A percentile compares a stretch with the other conserved stretches of the same genome.
Conservation (phyloP, 2,329 filamentous ascomycete species). For the Byssoonygena ceratinophila region DNA sequence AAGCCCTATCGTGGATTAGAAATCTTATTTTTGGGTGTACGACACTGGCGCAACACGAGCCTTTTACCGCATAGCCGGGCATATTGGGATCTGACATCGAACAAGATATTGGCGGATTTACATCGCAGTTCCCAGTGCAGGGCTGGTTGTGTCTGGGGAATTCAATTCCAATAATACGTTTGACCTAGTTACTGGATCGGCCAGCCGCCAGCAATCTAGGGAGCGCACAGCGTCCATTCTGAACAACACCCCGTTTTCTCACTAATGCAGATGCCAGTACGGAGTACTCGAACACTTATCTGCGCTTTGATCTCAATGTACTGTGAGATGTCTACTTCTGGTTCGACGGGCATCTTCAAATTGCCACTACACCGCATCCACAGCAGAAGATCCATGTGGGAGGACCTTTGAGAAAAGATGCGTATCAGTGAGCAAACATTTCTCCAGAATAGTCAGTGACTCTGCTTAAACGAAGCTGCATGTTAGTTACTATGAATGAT, state of each 20-base stretch:
- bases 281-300: too few relatives aligned
- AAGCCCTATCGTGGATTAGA: not conserved
- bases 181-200: not conserved
- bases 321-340: too few relatives aligned
- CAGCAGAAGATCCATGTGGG: not conserved
- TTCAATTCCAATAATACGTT: too few relatives aligned
- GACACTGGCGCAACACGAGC: not conserved
- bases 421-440: slow-evolving; percentile 7
- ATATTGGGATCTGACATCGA: not conserved
- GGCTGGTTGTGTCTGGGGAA: not conserved
- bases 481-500: not conserved
- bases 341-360: not conserved
- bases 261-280: not conserved
- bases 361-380: not conserved
- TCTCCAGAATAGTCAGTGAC: not conserved
- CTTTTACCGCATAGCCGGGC: not conserved
- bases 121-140: not conserved
- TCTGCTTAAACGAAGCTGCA: not conserved
- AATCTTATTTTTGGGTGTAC: not conserved
- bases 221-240: not conserved
- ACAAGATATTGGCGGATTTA: not conserved
- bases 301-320: too few relatives aligned
- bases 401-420: not conserved
- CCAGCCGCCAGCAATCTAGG: not conserved
- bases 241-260: not conserved